These are phyloP conservation scores for Penicillium herquei DNA, from an alignment of 495 filamentous ascomycete genomes.

Conservation along the genomic window DNA sequence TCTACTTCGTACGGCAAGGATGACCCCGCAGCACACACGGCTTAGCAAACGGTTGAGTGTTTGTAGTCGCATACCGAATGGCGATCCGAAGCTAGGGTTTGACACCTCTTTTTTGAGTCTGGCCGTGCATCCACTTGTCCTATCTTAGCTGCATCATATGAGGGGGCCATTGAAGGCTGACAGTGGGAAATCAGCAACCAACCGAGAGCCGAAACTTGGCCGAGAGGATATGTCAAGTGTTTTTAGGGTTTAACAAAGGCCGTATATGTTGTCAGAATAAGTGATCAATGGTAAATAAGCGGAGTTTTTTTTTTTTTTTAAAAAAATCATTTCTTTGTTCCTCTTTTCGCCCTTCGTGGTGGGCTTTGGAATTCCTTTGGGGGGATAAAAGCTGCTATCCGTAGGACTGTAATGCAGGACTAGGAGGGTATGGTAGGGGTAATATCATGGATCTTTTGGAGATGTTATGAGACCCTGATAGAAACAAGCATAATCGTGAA, in stretches of 20 bases:
- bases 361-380: too few species aligned
- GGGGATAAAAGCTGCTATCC: too few species aligned
- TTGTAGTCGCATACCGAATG: constrained; percentile 1
- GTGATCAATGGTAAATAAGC: too few species aligned
- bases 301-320: too few species aligned
- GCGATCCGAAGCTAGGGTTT: not conserved
- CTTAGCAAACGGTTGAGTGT: constrained; percentile 18
- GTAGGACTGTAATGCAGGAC: too few species aligned
- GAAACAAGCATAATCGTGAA: too few species aligned
- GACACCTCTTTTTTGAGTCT: not conserved
- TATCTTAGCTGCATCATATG: not conserved
- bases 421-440: too few species aligned
- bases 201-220: not conserved
- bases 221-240: not conserved
- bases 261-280: not conserved
- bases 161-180: not conserved
- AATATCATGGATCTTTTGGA: too few species aligned
- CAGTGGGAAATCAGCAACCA: too few species aligned
- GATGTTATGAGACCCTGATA: too few species aligned
- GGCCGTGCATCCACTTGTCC: not conserved
- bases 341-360: too few species aligned
- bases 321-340: too few species aligned
- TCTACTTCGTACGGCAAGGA: constrained; percentile 12
- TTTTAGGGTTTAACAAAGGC: not conserved
- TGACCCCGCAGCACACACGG: constrained; percentile 27